These are phyloP conservation scores for Fraxinus anomala DNA, from an alignment of 257 asterid genomes.

Conservation along the genomic window DNA sequence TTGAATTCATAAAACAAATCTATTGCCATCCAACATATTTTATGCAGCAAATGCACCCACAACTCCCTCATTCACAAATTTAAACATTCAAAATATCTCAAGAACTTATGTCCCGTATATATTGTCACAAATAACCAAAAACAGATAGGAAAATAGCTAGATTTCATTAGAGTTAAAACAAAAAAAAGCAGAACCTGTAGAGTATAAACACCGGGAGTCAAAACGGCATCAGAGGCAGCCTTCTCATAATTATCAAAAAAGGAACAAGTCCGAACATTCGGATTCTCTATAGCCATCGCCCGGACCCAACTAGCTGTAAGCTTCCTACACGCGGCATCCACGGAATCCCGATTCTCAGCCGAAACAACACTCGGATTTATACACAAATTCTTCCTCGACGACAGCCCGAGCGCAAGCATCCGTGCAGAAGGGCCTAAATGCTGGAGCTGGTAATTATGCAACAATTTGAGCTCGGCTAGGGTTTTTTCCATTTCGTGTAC, in stretches of 20 bases:
- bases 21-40: background rate
- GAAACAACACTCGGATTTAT: constrained; percentile 80
- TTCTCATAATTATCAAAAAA: constrained; percentile 80
- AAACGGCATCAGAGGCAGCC: constrained; percentile 72
- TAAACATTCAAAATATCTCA: constrained; percentile 1
- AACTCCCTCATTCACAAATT: constrained; percentile 5
- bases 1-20: constrained; percentile 4
- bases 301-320: constrained; percentile 96
- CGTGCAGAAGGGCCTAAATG: constrained; percentile 64
- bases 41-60: background rate
- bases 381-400: constrained; percentile 94
- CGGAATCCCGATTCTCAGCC: constrained; percentile 93
- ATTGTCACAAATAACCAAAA: constrained; percentile 4
- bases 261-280: constrained; percentile 67
- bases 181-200: constrained; percentile 58
- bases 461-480: constrained; percentile 72
- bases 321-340: constrained; percentile 94
- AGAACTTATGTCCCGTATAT: background rate
- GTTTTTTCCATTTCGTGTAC: constrained; percentile 99
- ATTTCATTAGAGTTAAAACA: background rate
- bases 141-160: background rate
- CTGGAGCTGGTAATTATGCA: constrained; percentile 75
- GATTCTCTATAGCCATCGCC: constrained; percentile 68
- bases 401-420: constrained; percentile 80
- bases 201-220: constrained; percentile 96